Evolutionary conservation across 1,284 basidiomycete genomes (phyloP), one percentile per base, ranked within the genome.

Genomic region (Cutaneotrichosporon cyanovorans): DNA sequence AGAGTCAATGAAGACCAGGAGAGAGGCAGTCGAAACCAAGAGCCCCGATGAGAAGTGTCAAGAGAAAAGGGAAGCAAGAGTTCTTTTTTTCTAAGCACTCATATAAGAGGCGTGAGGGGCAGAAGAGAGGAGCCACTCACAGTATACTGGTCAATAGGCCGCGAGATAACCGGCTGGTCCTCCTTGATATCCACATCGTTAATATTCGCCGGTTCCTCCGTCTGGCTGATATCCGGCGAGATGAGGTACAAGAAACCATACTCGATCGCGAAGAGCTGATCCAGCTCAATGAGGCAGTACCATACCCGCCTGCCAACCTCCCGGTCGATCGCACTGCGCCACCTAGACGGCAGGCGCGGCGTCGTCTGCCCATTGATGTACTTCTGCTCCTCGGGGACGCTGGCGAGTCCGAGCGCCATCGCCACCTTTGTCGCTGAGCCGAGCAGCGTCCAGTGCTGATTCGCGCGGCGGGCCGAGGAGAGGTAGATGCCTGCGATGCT

Each of bases 191-290:
- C 53, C 16, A 39, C 53, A 35, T 59, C 58, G 41, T 59, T 55
- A 32, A 57, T 25, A 37, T 59, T 59, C 14, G 58, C 58, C 14
- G 58, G 58, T 42, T 59, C 58, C 4, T 47, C 49, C 16, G 58
- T 55, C 42, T 57, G 56, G 42, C 55, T 47, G 23, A 55, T 55
- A 39, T 56, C 52, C 34, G 52, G 50, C 9, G 50, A 50, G 41
- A 59, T 57, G 25, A 53, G 50, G 31, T 57, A 57, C 37, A 57
- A 42, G 44, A 57, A 57, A 5, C 55, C 53, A 19, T 59, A 55
- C 39, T 59, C 58, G 37, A 57, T 57, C 5, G 55, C 51, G 20
- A 59, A 59, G 5, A 56, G 52, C 50, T 53, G 53, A 42, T 59
- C 58, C n/a, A 59, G 50, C 40, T 59, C 58, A 11, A 54, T 48